Evolutionary conservation across 2,329 filamentous ascomycete genomes (phyloP).

Genomic region (Talaromyces rugulosus): DNA sequence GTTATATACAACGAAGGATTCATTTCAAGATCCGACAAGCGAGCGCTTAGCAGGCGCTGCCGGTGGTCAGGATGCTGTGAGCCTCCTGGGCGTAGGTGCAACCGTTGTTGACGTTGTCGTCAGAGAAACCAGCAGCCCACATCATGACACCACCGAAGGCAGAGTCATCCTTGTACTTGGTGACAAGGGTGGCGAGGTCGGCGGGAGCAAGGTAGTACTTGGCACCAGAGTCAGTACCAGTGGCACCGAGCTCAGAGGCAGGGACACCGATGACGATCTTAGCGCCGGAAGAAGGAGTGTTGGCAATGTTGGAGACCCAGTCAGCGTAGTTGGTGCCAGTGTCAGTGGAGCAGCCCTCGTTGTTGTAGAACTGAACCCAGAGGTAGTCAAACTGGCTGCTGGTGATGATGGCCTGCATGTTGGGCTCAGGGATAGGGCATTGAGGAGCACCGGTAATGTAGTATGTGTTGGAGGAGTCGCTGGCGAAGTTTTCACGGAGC

Average conservation of each 20-base stretch:
- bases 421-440: conserved; percentile 46
- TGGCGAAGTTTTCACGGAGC: conserved; percentile 40
- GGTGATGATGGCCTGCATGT: conserved; percentile 43
- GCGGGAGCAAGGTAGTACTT: conserved; percentile 45
- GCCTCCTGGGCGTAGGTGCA: conserved; percentile 45
- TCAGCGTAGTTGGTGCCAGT: conserved; percentile 42
- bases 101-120: conserved; percentile 43
- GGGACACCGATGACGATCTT: conserved; percentile 55
- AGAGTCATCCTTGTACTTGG: conserved; percentile 35
- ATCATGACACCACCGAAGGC: conserved; percentile 58
- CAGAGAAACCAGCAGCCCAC: conserved; percentile 53
- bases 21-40: neutral
- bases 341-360: conserved; percentile 45
- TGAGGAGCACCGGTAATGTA: conserved; percentile 54
- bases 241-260: conserved; percentile 27
- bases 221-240: conserved; percentile 12
- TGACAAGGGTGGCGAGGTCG: conserved; percentile 44
- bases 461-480: conserved; percentile 34
- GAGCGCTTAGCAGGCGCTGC: conserved; percentile 1
- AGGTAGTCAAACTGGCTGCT: conserved; percentile 49
- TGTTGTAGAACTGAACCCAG: conserved; percentile 57
- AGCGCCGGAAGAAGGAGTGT: conserved; percentile 37
- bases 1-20: neutral
- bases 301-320: conserved; percentile 41
- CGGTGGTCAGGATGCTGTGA: conserved; percentile 39